Evolutionary conservation across 2,329 filamentous ascomycete species (phyloP).

Genomic region (Sporothrix euskadiensis): DNA sequence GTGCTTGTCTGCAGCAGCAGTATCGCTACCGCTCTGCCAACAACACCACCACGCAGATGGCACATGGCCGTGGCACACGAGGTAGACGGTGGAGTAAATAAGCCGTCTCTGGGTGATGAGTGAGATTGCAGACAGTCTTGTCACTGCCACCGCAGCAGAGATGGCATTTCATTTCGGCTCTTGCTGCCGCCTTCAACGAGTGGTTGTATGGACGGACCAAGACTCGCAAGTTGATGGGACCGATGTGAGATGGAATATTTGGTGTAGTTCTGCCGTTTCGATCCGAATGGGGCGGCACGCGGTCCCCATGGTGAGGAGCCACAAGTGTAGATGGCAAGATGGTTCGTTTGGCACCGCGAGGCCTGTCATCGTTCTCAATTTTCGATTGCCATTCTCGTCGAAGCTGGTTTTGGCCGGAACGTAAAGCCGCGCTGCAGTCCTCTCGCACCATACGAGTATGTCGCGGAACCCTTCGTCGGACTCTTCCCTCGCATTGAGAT

Average conservation of each 20-base stretch:
- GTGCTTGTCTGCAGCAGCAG: not conserved
- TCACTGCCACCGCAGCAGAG: not conserved
- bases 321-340: not conserved
- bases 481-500: not conserved
- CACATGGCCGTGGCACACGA: conserved; percentile 3
- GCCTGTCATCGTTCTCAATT: not conserved
- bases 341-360: not conserved
- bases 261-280: not conserved
- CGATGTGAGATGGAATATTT: not conserved
- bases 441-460: not conserved
- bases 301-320: not conserved
- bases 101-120: not conserved
- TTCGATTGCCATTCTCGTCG: not conserved
- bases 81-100: not conserved
- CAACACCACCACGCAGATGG: not conserved
- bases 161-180: not conserved
- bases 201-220: not conserved
- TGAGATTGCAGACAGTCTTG: conserved; percentile 21
- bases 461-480: not conserved
- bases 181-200: not conserved
- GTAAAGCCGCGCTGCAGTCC: not conserved
- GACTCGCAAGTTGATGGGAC: not conserved
- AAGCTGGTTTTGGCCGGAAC: not conserved
- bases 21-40: not conserved
- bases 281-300: not conserved